Evolutionary conservation across 768 basidiomycete species (phyloP).

Genomic region (Tricholoma hemisulphureum): DNA sequence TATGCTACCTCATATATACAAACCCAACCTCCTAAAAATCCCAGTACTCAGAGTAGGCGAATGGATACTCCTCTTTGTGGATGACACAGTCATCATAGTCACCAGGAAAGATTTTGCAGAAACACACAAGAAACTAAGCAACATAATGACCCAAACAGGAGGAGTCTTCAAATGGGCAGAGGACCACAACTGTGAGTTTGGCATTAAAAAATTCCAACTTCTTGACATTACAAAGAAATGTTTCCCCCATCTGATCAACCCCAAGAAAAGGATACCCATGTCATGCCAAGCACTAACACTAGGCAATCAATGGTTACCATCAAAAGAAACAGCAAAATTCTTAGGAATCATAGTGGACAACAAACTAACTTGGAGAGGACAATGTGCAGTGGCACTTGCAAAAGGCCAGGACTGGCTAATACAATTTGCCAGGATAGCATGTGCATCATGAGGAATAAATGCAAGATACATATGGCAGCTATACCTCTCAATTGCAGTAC

Average conservation of each 20-base stretch:
- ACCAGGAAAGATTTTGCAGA: neutral
- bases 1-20: slow-evolving; percentile 26
- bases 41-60: too few species aligned
- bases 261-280: neutral
- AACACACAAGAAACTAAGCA: neutral
- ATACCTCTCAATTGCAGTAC: too few species aligned
- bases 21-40: neutral
- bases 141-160: slow-evolving; percentile 4
- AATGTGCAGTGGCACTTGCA: neutral
- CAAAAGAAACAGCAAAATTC: slow-evolving; percentile 19
- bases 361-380: slow-evolving; percentile 21
- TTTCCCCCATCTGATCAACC: slow-evolving; percentile 1
- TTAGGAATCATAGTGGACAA: slow-evolving; percentile 32
- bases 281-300: slow-evolving; percentile 9
- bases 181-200: slow-evolving; percentile 22
- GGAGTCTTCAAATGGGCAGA: slow-evolving; percentile 18
- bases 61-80: too few species aligned
- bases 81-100: too few species aligned
- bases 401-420: slow-evolving; percentile 20
- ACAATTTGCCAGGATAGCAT: slow-evolving; percentile 22
- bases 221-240: slow-evolving; percentile 11
- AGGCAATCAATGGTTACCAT: slow-evolving; percentile 11
- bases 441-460: slow-evolving; percentile 4
- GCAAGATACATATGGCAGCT: slow-evolving; percentile 26
- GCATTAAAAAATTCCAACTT: slow-evolving; percentile 19